Conservation (phyloP, 1,139 yeast species). For the Debaryomyces robertsiae region DNA sequence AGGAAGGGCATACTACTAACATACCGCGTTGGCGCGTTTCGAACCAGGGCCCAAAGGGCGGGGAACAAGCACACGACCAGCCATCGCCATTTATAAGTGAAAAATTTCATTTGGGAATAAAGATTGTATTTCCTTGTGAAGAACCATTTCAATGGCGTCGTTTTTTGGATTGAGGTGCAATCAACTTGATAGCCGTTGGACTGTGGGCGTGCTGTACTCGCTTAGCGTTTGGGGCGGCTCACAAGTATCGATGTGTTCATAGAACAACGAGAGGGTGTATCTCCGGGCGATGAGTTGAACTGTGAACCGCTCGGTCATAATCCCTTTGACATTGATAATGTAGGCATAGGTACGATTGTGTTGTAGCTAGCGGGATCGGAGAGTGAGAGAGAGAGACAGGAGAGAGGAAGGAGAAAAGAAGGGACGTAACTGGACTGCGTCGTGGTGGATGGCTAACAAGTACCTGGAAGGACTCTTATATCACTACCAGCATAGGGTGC, state of each 20-base stretch:
- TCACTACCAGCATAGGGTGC: too few relatives aligned
- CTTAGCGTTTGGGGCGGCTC: conserved; percentile 16
- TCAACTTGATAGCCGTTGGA: conserved; percentile 40
- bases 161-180: conserved; percentile 22
- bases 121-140: conserved; percentile 12
- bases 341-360: background rate
- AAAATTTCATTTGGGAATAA: conserved; percentile 1
- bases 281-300: conserved; percentile 49
- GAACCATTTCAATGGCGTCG: conserved; percentile 46
- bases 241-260: conserved; percentile 23
- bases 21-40: background rate
- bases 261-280: conserved; percentile 43
- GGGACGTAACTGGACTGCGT: too few relatives aligned
- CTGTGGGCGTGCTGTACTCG: conserved; percentile 12
- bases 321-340: conserved; percentile 38
- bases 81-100: background rate
- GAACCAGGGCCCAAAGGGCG: conserved; percentile 1
- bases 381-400: background rate
- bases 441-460: too few relatives aligned
- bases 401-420: too few relatives aligned
- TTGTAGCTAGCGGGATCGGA: background rate
- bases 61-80: conserved; percentile 2
- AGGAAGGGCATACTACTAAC: background rate
- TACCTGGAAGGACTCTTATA: too few relatives aligned
- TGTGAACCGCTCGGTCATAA: conserved; percentile 50